Evolutionary conservation across 2,329 filamentous ascomycete genomes (phyloP), one percentile per base, ranked within the genome.

Genomic region (Diaporthe velutina): DNA sequence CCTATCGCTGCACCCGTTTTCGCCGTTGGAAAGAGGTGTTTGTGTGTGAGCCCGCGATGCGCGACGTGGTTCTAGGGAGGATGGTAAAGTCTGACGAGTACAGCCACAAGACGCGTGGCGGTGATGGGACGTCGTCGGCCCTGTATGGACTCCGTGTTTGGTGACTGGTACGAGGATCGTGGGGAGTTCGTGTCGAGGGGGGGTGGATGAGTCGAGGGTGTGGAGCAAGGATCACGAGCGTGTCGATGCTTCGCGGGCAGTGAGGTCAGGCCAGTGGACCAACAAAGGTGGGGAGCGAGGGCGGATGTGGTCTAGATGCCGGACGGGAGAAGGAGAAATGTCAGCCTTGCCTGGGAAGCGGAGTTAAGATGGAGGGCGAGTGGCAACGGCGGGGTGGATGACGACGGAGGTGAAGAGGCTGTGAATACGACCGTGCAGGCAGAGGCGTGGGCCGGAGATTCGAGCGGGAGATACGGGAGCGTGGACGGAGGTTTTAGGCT

Each of bases 101-200:
- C 80, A 85, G 87, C 87, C 82, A 88, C 84, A 80, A 87, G 81
- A 78, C 81, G 79, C 81, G 86, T 75, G 80, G 86, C 77, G 81
- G 87, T 80, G 82, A 87, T 83, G 80, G 80, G 82, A 81, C 83
- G 83, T 79, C 80, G 83, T 84, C 82, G 73, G 73, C 68, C 82
- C 83, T 85, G 85, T 85, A 83, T 84, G 79, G 83, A 82, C 83
- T 87, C 87, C 88, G 88, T 89, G 82, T 85, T 88, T 83, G 81
- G 82, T 79, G 82, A 81, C 82, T 82, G 80, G 79, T 80, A 78
- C 80, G 78, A 77, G 76, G 77, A 75, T 77, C 78, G 78, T 79
- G 77, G 77, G 75, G 75, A 76, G 73, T 66, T 66, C 50, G 75
- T 75, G 50, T 70, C 55, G 55, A 42, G 48, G 70, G 67, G n/a